phyloP scores from a whole-genome alignment of 2,329 filamentous ascomycete species.

The Cladosporium sp. region DNA sequence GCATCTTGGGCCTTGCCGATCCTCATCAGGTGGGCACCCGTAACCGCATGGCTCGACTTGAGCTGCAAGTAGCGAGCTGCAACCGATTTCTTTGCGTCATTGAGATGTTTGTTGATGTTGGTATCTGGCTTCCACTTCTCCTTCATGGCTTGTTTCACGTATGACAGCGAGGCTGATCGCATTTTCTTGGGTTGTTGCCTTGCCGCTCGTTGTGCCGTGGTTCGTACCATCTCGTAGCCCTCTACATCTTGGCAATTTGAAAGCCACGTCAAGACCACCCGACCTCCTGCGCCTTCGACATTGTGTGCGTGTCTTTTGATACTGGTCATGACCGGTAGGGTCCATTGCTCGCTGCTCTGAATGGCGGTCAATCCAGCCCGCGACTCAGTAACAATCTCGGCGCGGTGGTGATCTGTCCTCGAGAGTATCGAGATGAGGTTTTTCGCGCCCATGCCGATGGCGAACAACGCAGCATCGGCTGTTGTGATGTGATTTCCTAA shows the following conservation, averaged over 20 bases:
- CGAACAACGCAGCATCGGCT: neutral
- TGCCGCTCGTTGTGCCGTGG: neutral
- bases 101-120: slow-evolving; percentile 4
- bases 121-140: slow-evolving; percentile 1
- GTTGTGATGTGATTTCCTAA: neutral
- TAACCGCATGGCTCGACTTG: slow-evolving; percentile 8
- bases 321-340: neutral
- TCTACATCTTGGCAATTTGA: neutral
- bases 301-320: neutral
- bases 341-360: neutral
- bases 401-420: neutral
- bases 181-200: neutral
- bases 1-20: slow-evolving; percentile 2
- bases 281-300: neutral
- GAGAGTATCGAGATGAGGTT: neutral
- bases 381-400: neutral
- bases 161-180: slow-evolving; percentile 5
- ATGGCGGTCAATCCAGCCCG: neutral
- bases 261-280: slow-evolving; percentile 23
- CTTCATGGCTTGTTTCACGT: slow-evolving; percentile 2
- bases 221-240: neutral
- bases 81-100: neutral
- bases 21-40: slow-evolving; percentile 1
- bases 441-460: neutral
- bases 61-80: slow-evolving; percentile 5